Evolutionary conservation across 2,329 filamentous ascomycete species (phyloP), one percentile per base, ranked within the genome.

Genomic region (Ceratocystis eucalypticola): DNA sequence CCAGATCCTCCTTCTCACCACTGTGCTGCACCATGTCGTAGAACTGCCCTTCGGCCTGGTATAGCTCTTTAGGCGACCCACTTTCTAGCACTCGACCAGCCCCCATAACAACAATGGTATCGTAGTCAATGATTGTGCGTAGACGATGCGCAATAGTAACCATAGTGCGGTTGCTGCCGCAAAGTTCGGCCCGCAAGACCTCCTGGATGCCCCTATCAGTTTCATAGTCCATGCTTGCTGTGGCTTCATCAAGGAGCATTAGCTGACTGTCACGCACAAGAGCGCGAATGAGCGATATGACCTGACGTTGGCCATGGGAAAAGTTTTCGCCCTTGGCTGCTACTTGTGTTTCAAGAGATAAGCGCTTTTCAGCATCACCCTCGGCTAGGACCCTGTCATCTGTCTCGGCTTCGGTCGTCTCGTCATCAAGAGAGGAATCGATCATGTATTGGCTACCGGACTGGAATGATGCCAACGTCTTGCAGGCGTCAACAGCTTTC

Each of bases 401-500:
- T 5, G 45, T 57, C 15, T 67, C 65, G 5, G 28, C 65, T 30
- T 20, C 68, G 25, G 69, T 66, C 6, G 68, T 64, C 3, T 69
- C 59, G 12, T 55, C 48, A n/a, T 67, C 68, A 20, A 69, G 68
- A 25, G 63, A 66, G 20, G 67, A 67, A 15, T 61, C 63, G 1
- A 69, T 41, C 12, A 41, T 64, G 1, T 69, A 63, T 17, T 71
- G 68, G n/a, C 73, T 72, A 70, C 69, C 45, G 20, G 61, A 30
- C 55, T 68, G 45, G 71, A 82, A 81, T 25, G 78, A 81, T 2
- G 80, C 81, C 1, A 69, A 45, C 2, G 25, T 57, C 44, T 68
- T 69, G 69, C 87, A 87, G 57, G 85, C 82, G 37, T 82, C 78
- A 3, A 90, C 77, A 0, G 84, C 86, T 68, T 80, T 81, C 37